phyloP scores from a whole-genome alignment of 352 stramenopile genomes.

The Peronospora belbahrii region DNA sequence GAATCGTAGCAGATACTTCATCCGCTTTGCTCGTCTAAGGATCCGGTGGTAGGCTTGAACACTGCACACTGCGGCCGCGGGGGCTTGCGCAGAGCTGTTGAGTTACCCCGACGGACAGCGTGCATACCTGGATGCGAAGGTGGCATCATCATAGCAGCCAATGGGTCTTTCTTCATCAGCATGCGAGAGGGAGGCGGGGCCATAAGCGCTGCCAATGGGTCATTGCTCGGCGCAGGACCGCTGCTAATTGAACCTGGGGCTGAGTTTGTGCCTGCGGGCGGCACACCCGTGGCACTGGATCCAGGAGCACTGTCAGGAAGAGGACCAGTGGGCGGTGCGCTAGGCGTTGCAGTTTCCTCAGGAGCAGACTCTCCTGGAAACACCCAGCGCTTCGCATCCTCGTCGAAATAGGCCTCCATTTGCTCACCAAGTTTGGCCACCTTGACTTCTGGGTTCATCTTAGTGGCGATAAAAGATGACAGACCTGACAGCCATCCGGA shows the following conservation, averaged over 20 bases:
- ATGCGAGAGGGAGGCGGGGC: conserved; percentile 56
- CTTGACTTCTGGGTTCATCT: conserved; percentile 82
- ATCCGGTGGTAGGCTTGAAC: conserved; percentile 61
- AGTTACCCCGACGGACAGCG: conserved; percentile 18
- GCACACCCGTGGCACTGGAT: conserved; percentile 24
- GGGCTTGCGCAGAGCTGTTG: conserved; percentile 37
- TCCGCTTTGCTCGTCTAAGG: conserved; percentile 19
- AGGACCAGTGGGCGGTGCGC: conserved; percentile 60
- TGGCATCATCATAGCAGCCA: conserved; percentile 84
- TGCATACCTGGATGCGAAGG: conserved; percentile 34
- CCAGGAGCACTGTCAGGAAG: conserved; percentile 45
- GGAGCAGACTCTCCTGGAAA: conserved; percentile 71
- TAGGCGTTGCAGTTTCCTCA: conserved; percentile 56
- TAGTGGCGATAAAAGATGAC: conserved; percentile 61
- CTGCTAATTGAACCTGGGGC: conserved; percentile 60
- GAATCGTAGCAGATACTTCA: conserved; percentile 11
- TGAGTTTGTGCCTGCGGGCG: conserved; percentile 42
- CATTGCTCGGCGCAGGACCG: conserved; percentile 27
- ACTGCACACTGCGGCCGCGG: conserved; percentile 80
- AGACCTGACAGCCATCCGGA: conserved; percentile 54
- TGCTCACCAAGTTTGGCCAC: conserved; percentile 68
- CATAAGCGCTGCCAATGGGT: conserved; percentile 78
- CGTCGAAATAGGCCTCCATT: conserved; percentile 77
- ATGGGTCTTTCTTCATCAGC: conserved; percentile 79
- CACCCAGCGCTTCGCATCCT: conserved; percentile 82